Evolutionary conservation across 2,329 filamentous ascomycete species (phyloP).

Genomic region (Sarocladium strictum): DNA sequence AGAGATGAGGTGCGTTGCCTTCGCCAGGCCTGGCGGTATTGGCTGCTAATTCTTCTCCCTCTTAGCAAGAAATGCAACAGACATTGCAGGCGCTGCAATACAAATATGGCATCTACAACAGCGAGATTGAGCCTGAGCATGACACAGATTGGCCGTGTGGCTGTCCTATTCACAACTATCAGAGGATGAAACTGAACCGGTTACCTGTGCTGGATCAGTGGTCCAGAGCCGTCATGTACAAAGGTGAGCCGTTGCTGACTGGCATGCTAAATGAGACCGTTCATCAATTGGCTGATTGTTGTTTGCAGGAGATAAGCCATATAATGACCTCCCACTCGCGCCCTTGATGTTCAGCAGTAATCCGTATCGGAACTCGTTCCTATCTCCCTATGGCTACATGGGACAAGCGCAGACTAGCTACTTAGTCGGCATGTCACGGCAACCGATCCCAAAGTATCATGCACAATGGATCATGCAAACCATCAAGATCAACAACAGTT

Average conservation of each 20-base stretch:
- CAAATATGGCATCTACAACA: constrained; percentile 34
- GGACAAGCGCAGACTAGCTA: constrained; percentile 8
- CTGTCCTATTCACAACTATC: constrained; percentile 34
- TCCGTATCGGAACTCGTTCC: constrained; percentile 11
- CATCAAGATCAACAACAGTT: background rate
- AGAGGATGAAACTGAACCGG: constrained; percentile 27
- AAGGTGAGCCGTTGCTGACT: constrained; percentile 17
- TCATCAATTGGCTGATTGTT: background rate
- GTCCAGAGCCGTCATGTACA: constrained; percentile 41
- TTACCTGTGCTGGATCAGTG: constrained; percentile 32
- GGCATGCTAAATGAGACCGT: background rate
- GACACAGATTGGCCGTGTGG: constrained; percentile 31
- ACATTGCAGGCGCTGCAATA: constrained; percentile 32
- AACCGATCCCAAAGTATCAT: background rate
- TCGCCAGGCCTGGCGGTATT: background rate
- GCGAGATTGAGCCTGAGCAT: constrained; percentile 40
- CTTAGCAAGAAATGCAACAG: constrained; percentile 40
- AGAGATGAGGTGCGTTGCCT: constrained; percentile 26
- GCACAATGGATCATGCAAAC: constrained; percentile 7
- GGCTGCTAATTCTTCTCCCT: background rate
- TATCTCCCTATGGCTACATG: constrained; percentile 11
- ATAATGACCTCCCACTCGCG: constrained; percentile 17
- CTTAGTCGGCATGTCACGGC: constrained; percentile 8
- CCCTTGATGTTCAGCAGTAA: constrained; percentile 10
- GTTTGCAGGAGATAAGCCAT: constrained; percentile 24